Evolutionary conservation across 306 rosid species (phyloP).

Genomic region (Clitoria ternatea): DNA sequence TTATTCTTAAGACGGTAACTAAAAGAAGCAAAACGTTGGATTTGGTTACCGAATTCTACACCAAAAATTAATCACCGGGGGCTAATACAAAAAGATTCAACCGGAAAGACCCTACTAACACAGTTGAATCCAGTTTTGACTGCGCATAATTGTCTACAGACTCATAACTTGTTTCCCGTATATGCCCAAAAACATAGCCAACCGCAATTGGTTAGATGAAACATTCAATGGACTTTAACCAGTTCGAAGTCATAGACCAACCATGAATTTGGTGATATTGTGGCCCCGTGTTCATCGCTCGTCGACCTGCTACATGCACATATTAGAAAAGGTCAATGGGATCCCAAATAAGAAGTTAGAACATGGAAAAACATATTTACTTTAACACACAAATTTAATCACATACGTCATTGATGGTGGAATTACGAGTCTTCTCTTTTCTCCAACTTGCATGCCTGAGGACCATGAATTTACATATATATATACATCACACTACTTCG

Average conservation of each 20-base stretch:
- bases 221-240: constrained; percentile 56
- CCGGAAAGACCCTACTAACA: background rate
- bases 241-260: constrained; percentile 68
- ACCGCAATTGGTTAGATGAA: background rate
- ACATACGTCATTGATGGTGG: constrained; percentile 80
- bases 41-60: background rate
- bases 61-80: background rate
- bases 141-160: no score
- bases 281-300: constrained; percentile 35
- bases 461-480: constrained; percentile 5
- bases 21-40: constrained; percentile 21
- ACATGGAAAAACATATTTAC: background rate
- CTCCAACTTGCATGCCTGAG: constrained; percentile 84
- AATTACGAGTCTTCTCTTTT: constrained; percentile 67
- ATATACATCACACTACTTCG: background rate
- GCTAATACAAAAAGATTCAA: constrained; percentile 17
- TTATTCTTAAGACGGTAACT: background rate
- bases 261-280: constrained; percentile 71
- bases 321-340: background rate
- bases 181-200: constrained; percentile 1
- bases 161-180: no score
- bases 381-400: background rate
- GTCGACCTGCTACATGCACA: constrained; percentile 50
- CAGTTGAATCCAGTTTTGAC: background rate
- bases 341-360: background rate